Evolutionary conservation across 73 alveolate genomes (phyloP), one percentile per base, ranked within the genome.

Genomic region (Paraurostyla sp.): DNA sequence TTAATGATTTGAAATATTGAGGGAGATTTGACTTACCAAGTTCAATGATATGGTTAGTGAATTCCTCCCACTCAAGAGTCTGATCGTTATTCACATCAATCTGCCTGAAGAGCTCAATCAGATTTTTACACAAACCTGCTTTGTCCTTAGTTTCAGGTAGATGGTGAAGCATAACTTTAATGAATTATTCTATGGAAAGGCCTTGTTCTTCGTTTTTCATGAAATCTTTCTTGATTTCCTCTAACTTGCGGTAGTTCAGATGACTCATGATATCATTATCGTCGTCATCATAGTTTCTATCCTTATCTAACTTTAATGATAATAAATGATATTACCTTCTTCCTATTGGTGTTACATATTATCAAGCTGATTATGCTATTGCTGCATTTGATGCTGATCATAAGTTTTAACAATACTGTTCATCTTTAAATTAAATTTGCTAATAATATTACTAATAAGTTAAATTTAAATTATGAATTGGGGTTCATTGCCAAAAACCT

Each of bases 1-100:
- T n/a, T n/a, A n/a, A n/a, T n/a, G n/a, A n/a, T n/a, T n/a, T n/a
- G n/a, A n/a, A 9, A 23, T 56, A 11, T 16, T 16, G 36, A 13
- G 15, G 9, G 33, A 9, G 22, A 56, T 16, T 56, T 9, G 22
- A 46, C 38, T 49, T 75, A 75, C 87, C 87, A 15, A 95, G 91
- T 88, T 96, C 99, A 71, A 96, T 97, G n/a, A 97, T 97, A 90
- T 96, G 98, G 87, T 97, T 97, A 41, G 99, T 91, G 90, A 97
- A 97, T 91, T 97, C 99, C 56, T 96, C 99, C 99, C 99, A 97
- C 86, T 97, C 99, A 85, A 97, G 89, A n/a, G 95, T 87, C 65
- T 96, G 97, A 86, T 97, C 99, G 58, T 97, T 98, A 86, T 97
- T 97, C 13, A 97, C 99, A 89, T 97, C 99, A 50, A 97, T 97